A percentile compares a stretch with the other conserved stretches of the same genome.
These are phyloP conservation scores for Penicillium sp. DNA, from an alignment of 2,329 filamentous ascomycete species.

Conservation along the genomic window DNA sequence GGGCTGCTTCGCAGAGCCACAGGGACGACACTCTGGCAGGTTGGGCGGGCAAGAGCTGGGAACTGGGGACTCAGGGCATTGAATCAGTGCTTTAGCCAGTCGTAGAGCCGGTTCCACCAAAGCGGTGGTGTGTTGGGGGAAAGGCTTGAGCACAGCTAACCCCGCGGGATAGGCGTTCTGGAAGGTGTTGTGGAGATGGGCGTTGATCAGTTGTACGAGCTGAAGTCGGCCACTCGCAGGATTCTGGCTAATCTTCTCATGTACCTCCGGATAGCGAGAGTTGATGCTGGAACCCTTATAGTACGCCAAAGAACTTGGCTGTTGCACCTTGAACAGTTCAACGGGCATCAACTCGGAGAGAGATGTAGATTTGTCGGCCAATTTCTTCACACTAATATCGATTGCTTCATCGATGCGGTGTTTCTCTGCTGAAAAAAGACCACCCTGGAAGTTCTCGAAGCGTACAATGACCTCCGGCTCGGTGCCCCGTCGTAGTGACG, in stretches of 20 bases:
- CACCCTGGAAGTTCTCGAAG: constrained; percentile 72
- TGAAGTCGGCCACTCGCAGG: constrained; percentile 65
- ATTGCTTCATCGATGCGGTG: constrained; percentile 66
- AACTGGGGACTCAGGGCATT: constrained; percentile 74
- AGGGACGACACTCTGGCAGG: constrained; percentile 72
- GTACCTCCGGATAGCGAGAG: constrained; percentile 69
- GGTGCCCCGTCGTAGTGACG: constrained; percentile 74
- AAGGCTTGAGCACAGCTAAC: constrained; percentile 79
- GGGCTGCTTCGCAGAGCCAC: constrained; percentile 63
- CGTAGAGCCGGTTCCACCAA: constrained; percentile 71
- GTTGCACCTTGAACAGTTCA: constrained; percentile 68
- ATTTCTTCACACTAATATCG: constrained; percentile 61
- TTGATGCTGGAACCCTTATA: constrained; percentile 70
- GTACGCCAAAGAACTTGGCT: constrained; percentile 72
- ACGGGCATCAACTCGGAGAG: constrained; percentile 66
- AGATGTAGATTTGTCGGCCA: constrained; percentile 61
- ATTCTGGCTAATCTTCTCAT: constrained; percentile 62
- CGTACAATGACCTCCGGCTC: constrained; percentile 71
- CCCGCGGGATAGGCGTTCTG: constrained; percentile 77
- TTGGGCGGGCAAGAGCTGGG: constrained; percentile 85
- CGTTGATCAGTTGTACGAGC: constrained; percentile 77
- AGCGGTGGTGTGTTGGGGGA: constrained; percentile 73
- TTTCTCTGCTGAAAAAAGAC: constrained; percentile 73
- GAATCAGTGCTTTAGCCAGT: constrained; percentile 74
- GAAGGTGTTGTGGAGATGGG: constrained; percentile 84